Percentiles rank a stretch among this genome's conserved stretches.
phyloP scores from a whole-genome alignment of 2,329 filamentous ascomycete genomes.

The Colletotrichum coccodes region DNA sequence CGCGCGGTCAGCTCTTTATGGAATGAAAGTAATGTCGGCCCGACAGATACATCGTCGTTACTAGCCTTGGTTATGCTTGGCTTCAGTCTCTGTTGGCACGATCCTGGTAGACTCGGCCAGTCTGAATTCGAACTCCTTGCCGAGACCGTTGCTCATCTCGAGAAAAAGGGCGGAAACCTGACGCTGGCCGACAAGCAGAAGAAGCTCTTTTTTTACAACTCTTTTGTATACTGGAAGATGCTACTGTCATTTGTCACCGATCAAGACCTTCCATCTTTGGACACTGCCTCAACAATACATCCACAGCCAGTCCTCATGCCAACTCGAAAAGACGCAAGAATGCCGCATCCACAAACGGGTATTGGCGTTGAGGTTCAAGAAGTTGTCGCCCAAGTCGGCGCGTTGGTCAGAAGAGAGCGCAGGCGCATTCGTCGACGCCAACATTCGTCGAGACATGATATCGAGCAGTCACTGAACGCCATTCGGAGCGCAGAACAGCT shows the following conservation, averaged over 20 bases:
- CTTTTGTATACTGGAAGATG: conserved; percentile 41
- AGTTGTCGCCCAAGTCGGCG: conserved; percentile 39
- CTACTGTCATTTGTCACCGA: conserved; percentile 40
- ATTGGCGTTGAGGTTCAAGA: conserved; percentile 36
- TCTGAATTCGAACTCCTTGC: conserved; percentile 18
- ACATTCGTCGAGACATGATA: conserved; percentile 38
- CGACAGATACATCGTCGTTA: conserved; percentile 63
- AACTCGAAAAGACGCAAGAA: not conserved
- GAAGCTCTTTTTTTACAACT: conserved; percentile 39
- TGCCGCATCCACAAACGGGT: conserved; percentile 41
- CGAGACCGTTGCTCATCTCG: not conserved
- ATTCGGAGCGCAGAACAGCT: conserved; percentile 36
- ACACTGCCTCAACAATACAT: conserved; percentile 5
- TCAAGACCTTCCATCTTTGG: not conserved
- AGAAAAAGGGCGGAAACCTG: conserved; percentile 9
- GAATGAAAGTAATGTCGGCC: conserved; percentile 57
- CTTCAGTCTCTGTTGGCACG: conserved; percentile 69
- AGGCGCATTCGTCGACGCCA: conserved; percentile 37
- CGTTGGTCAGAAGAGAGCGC: conserved; percentile 36
- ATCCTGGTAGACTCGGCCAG: conserved; percentile 61
- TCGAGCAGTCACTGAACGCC: conserved; percentile 37
- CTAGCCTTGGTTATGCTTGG: conserved; percentile 68
- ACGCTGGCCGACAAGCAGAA: conserved; percentile 36
- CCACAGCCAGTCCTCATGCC: not conserved
- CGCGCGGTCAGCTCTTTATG: conserved; percentile 61